A percentile compares a stretch with the other conserved stretches of the same genome.
phyloP scores from a whole-genome alignment of 768 basidiomycete genomes.

The Omphalotus guepiniiformis region DNA sequence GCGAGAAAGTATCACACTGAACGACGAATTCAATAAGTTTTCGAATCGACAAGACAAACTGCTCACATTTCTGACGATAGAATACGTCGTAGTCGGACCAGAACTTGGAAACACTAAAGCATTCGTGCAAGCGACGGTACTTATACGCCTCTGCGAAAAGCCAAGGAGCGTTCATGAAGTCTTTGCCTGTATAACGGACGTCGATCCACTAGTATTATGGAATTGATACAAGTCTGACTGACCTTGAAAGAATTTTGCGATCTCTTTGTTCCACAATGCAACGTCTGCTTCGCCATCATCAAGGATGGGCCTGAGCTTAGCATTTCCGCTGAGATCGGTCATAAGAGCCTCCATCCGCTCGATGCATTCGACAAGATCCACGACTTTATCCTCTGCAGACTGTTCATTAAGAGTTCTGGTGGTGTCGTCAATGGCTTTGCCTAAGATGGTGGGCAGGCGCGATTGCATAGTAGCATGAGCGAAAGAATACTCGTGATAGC shows the following conservation, averaged over 20 bases:
- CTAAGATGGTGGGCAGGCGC: slow-evolving; percentile 92
- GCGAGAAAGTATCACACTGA: slow-evolving; percentile 92
- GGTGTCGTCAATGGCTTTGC: slow-evolving; percentile 92
- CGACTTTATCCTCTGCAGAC: slow-evolving; percentile 74
- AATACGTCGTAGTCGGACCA: slow-evolving; percentile 94
- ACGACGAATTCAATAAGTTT: slow-evolving; percentile 2
- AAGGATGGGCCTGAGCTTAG: slow-evolving; percentile 79
- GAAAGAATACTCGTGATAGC: slow-evolving; percentile 79
- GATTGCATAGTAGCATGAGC: slow-evolving; percentile 94
- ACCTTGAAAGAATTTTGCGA: slow-evolving; percentile 92
- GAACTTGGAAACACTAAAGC: slow-evolving; percentile 86
- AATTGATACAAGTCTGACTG: background rate
- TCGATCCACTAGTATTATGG: background rate
- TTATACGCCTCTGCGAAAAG: slow-evolving; percentile 95
- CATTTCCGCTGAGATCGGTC: slow-evolving; percentile 79
- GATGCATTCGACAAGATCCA: slow-evolving; percentile 83
- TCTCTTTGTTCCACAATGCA: slow-evolving; percentile 95
- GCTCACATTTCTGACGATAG: slow-evolving; percentile 70
- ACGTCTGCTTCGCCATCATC: slow-evolving; percentile 93
- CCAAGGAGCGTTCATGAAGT: slow-evolving; percentile 97
- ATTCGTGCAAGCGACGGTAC: slow-evolving; percentile 87
- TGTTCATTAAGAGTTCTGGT: slow-evolving; percentile 86
- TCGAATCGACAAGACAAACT: slow-evolving; percentile 2
- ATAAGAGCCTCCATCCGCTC: slow-evolving; percentile 89
- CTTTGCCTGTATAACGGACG: slow-evolving; percentile 49